Conservation (phyloP, 768 basidiomycete genomes). For the Calocera viscosa region DNA sequence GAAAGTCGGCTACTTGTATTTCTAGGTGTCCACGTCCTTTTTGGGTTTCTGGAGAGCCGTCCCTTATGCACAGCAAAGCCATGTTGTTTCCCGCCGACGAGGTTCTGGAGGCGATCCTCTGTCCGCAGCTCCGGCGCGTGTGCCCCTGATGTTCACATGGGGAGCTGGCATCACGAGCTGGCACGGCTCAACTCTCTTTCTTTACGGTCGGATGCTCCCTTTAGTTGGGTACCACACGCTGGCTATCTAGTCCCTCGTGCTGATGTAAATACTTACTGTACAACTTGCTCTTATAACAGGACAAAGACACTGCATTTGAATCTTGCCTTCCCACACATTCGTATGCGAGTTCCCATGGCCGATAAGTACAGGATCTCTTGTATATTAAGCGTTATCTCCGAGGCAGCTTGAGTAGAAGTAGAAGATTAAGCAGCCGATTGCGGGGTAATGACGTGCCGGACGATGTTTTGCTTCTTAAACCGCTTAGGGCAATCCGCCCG, state of each 20-base stretch:
- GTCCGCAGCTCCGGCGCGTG: not conserved
- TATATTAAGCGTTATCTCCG: not conserved
- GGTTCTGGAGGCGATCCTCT: not conserved
- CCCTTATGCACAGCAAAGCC: not conserved
- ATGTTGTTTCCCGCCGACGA: not conserved
- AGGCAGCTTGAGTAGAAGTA: not conserved
- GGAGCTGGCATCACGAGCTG: not conserved
- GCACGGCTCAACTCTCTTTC: not conserved
- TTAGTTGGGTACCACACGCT: not conserved
- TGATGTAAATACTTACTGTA: conserved; percentile 8
- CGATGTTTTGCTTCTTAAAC: not conserved
- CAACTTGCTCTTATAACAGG: not conserved
- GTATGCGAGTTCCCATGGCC: not conserved
- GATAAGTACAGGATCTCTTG: not conserved
- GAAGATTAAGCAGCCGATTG: too few relatives aligned
- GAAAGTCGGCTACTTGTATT: not conserved
- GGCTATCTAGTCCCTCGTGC: not conserved
- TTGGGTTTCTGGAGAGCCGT: conserved; percentile 7
- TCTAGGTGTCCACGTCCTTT: not conserved
- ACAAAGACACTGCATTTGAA: not conserved
- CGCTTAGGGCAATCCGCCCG: not conserved
- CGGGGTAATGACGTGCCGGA: not conserved
- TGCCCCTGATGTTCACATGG: not conserved
- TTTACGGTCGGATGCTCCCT: not conserved
- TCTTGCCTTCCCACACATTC: not conserved